Percentiles rank a stretch among this genome's conserved stretches.
These are phyloP conservation scores for Sphaerulina vaccinii DNA, from an alignment of 2,329 filamentous ascomycete genomes.

Conservation along the genomic window DNA sequence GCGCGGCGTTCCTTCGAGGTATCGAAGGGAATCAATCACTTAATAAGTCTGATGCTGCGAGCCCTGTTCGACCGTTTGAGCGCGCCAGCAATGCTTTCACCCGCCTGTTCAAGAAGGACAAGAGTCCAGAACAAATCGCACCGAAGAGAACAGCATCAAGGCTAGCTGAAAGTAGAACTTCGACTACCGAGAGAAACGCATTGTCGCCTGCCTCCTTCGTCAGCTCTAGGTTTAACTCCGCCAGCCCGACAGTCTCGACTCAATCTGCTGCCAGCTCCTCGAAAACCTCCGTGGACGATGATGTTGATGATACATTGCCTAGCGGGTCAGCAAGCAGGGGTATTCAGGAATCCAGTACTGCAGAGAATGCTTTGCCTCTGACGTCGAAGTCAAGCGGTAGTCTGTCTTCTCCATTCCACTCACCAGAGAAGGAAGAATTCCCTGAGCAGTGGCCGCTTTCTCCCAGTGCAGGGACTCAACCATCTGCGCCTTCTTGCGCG, in stretches of 20 bases:
- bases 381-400: slow-evolving; percentile 17
- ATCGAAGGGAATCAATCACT: slow-evolving; percentile 33
- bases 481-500: background rate
- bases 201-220: slow-evolving; percentile 17
- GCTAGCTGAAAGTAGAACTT: background rate
- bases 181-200: slow-evolving; percentile 8
- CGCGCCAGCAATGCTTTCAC: slow-evolving; percentile 42
- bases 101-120: slow-evolving; percentile 37
- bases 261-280: slow-evolving; percentile 9
- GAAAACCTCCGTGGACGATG: slow-evolving; percentile 9
- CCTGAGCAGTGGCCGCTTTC: slow-evolving; percentile 31
- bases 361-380: background rate
- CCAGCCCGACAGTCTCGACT: slow-evolving; percentile 8
- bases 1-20: slow-evolving; percentile 33
- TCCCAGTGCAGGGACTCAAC: background rate
- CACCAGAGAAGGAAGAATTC: slow-evolving; percentile 8
- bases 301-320: background rate
- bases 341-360: background rate
- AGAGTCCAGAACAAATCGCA: slow-evolving; percentile 24
- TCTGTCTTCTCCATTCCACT: slow-evolving; percentile 13
- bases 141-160: slow-evolving; percentile 17
- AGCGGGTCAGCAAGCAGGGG: background rate
- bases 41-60: slow-evolving; percentile 34
- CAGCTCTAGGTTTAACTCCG: slow-evolving; percentile 7
- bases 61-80: slow-evolving; percentile 40